Percentiles rank a stretch among this genome's conserved stretches.
Conservation (phyloP, 2,329 filamentous ascomycete genomes). For the Stemphylium beticola region DNA sequence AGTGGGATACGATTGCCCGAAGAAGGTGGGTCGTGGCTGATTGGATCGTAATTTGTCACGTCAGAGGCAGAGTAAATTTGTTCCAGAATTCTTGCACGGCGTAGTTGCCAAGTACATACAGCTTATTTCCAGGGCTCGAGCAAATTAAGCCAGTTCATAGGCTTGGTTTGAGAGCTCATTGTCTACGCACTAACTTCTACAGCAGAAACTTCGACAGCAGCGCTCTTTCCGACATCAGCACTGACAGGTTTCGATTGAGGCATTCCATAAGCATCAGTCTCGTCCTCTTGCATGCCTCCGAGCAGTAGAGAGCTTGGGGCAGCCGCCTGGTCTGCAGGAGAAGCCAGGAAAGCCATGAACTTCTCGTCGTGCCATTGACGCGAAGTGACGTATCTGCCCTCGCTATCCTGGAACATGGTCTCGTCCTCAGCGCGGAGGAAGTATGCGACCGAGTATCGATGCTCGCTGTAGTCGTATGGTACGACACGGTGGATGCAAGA, state of each 20-base stretch:
- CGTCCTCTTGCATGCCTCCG: conserved; percentile 13
- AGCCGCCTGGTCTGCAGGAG: conserved; percentile 11
- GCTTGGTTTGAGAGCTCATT: no score
- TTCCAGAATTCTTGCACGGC: no score
- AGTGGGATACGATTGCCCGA: no score
- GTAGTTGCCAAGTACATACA: no score
- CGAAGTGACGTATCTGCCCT: conserved; percentile 62
- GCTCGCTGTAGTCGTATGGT: conserved; percentile 58
- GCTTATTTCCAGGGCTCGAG: no score
- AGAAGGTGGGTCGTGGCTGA: no score
- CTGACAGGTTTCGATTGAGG: background rate
- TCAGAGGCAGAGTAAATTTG: no score
- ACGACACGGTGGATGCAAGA: conserved; percentile 66
- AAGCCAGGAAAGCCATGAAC: conserved; percentile 38
- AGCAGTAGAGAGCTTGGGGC: conserved; percentile 12
- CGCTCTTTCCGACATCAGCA: background rate
- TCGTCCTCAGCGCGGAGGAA: conserved; percentile 64
- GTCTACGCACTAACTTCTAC: conserved; percentile 9
- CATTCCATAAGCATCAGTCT: conserved; percentile 4
- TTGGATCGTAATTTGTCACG: no score
- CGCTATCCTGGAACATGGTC: conserved; percentile 62
- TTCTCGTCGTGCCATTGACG: conserved; percentile 44
- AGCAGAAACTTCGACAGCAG: conserved; percentile 4
- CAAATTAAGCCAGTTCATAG: no score
- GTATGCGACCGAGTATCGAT: conserved; percentile 66